These are phyloP conservation scores for Candolleomyces eurysporus DNA, from an alignment of 768 basidiomycete genomes.

Conservation along the genomic window DNA sequence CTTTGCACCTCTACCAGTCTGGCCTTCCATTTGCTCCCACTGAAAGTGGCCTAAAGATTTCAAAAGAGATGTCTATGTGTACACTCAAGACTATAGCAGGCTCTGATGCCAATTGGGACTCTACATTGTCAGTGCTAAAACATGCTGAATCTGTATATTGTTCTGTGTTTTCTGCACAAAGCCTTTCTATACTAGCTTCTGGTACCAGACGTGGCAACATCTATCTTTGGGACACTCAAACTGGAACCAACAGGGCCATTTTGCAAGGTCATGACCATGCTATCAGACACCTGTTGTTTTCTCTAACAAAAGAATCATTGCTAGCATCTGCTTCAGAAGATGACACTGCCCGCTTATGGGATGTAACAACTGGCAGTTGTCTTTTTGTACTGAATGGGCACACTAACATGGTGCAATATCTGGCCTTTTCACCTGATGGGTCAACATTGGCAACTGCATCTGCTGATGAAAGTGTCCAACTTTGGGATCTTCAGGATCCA, in stretches of 20 bases:
- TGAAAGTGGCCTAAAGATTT: not conserved
- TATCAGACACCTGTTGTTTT: not conserved
- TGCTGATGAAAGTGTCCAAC: not conserved
- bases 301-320: not conserved
- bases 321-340: not conserved
- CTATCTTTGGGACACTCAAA: not conserved
- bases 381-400: not conserved
- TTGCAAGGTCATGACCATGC: not conserved
- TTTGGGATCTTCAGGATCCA: not conserved
- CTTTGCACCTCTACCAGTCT: not conserved
- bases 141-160: not conserved
- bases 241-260: not conserved
- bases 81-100: not conserved
- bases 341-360: not conserved
- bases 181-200: not conserved
- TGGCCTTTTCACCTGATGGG: not conserved
- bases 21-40: not conserved
- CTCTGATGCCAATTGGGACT: not conserved
- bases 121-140: not conserved
- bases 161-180: not conserved
- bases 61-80: not conserved
- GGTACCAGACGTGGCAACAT: not conserved
- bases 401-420: not conserved
- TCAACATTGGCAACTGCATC: not conserved
- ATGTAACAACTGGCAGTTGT: not conserved